phyloP scores from a whole-genome alignment of 2,329 filamentous ascomycete genomes.

The Dactylellina haptotyla region DNA sequence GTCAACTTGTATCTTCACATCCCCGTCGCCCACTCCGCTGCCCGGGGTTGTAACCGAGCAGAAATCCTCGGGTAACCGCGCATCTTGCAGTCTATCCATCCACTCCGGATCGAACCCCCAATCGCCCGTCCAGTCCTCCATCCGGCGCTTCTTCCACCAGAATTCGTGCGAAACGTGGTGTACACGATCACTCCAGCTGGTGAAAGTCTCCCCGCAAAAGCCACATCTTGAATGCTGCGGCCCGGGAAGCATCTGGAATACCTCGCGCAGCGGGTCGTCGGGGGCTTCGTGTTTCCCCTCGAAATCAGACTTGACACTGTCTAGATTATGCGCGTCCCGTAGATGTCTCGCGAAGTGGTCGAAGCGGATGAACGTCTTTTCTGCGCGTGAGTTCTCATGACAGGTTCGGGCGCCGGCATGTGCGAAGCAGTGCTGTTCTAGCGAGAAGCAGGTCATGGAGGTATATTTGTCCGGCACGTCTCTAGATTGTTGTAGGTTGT shows the following conservation, averaged over 20 bases:
- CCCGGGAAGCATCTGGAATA: slow-evolving; percentile 31
- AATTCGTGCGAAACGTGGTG: slow-evolving; percentile 52
- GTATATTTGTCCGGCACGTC: slow-evolving; percentile 30
- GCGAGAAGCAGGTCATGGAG: slow-evolving; percentile 40
- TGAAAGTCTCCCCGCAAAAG: slow-evolving; percentile 50
- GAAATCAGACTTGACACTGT: slow-evolving; percentile 36
- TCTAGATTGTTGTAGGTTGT: slow-evolving; percentile 12
- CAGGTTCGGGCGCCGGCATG: slow-evolving; percentile 37
- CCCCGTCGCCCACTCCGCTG: neutral
- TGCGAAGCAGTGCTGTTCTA: slow-evolving; percentile 42
- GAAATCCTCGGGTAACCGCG: slow-evolving; percentile 43
- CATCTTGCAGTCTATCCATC: slow-evolving; percentile 47
- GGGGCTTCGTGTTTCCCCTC: slow-evolving; percentile 17
- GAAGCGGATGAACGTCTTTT: slow-evolving; percentile 52
- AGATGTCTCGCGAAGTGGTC: slow-evolving; percentile 50
- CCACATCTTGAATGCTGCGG: slow-evolving; percentile 46
- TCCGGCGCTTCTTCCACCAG: slow-evolving; percentile 46
- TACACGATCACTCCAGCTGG: slow-evolving; percentile 41
- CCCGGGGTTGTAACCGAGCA: neutral
- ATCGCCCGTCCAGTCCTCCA: slow-evolving; percentile 52
- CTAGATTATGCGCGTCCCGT: slow-evolving; percentile 40
- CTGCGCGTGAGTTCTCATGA: slow-evolving; percentile 41
- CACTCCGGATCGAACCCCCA: slow-evolving; percentile 53
- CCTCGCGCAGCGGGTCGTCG: slow-evolving; percentile 29
- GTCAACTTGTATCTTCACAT: neutral